Evolutionary conservation across 1,284 basidiomycete genomes (phyloP), one percentile per base, ranked within the genome.

Genomic region (Austroboletus novae-zelandiae): DNA sequence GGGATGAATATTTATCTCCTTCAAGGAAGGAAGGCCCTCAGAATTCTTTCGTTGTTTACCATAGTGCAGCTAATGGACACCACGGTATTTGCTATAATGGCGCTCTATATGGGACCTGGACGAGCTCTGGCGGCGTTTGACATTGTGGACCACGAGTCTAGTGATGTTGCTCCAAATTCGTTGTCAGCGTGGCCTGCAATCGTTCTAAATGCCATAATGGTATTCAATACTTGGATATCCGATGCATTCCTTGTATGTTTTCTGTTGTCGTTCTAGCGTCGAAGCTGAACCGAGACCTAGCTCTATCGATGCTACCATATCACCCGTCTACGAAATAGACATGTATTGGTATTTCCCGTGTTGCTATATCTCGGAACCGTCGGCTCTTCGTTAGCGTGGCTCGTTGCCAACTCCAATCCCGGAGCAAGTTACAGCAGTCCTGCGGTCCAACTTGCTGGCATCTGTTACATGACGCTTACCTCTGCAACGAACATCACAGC

Each of bases 181-280:
- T 18, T 17, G 10, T 65, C 60, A 1, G 43, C 52, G 0, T 61
- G 62, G 61, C 43, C 53, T 5, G 23, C 30, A 6, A 34, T 64
- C 27, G 9, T 60, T 5, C 45, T 60, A 0, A 15, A 48, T 29
- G 20, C 17, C 9, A 25, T 50, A 0, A 62, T 61, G 15, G 36
- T 55, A 7, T 18, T 65, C 32, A 66, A 66, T 17, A 60, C 57
- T 0, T 64, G 61, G 47, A 9, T 43, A 1, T 65, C 63, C 0
- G 60, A 66, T 5, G 63, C 47, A 3, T 61, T 66, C n/a, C 59
- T 66, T 2, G 60, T 61, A 35, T 39, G 59, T 60, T n/a, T 9
- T 13, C 30, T 11, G 11, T 15, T 1, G 2, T 30, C 4, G n/a
- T 9, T n/a, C 5, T 13, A 2, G 1, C n/a, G 25, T n/a, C 9